Percentiles rank a stretch among this genome's conserved stretches.
These are phyloP conservation scores for Chenopodium quinoa DNA, from an alignment of 148 eudicot species.

Conservation along the genomic window DNA sequence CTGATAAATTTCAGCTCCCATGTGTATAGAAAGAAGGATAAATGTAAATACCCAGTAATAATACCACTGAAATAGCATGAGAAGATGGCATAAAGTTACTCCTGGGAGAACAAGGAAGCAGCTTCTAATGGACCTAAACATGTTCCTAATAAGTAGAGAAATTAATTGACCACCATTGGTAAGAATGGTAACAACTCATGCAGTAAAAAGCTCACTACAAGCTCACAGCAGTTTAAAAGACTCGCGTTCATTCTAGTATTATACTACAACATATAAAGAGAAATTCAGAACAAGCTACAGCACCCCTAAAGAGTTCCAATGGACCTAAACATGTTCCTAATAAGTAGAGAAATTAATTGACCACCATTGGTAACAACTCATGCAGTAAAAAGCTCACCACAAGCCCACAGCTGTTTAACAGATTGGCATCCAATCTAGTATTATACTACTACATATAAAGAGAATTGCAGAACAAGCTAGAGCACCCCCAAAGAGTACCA, in stretches of 20 bases:
- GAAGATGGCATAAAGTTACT: not conserved
- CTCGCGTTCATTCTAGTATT: not conserved
- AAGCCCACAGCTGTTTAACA: not conserved
- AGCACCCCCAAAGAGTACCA: conserved; percentile 1
- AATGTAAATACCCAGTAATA: not conserved
- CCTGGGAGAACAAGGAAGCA: not conserved
- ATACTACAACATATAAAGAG: not conserved
- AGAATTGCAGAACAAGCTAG: not conserved
- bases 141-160: not conserved
- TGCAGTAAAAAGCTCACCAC: not conserved
- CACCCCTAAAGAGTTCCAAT: not conserved
- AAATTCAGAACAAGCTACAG: not conserved
- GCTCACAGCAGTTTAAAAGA: not conserved
- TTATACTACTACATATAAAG: not conserved
- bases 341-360: not conserved
- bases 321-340: not conserved
- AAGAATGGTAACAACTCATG: not conserved
- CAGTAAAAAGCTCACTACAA: not conserved
- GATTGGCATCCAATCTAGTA: not conserved
- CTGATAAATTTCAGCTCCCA: not conserved
- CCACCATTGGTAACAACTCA: not conserved
- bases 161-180: not conserved
- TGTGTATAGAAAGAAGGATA: not conserved
- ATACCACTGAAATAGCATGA: not conserved
- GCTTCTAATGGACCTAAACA: not conserved